Evolutionary conservation across 2,329 filamentous ascomycete species (phyloP).

Genomic region (Claviceps humidiphila): DNA sequence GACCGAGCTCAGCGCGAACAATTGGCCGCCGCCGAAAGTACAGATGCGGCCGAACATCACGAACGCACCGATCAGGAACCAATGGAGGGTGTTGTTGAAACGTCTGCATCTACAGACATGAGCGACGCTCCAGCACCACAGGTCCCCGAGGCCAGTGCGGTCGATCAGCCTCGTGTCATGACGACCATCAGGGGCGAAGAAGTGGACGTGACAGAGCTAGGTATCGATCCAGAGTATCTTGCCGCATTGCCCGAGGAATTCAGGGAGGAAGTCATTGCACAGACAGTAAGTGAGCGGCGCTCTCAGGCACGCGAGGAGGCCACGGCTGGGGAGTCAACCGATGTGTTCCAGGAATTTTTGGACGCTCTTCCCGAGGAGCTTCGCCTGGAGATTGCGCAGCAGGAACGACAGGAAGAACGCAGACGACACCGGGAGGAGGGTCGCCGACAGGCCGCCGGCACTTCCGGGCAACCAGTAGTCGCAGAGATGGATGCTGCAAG

Average conservation of each 20-base stretch:
- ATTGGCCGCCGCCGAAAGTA: constrained; percentile 45
- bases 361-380: constrained; percentile 86
- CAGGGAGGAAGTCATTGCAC: constrained; percentile 87
- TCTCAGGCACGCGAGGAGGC: constrained; percentile 60
- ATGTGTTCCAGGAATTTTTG: constrained; percentile 86
- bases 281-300: constrained; percentile 72
- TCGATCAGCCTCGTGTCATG: constrained; percentile 44
- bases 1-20: constrained; percentile 10
- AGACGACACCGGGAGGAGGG: constrained; percentile 74
- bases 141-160: constrained; percentile 3
- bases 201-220: constrained; percentile 85
- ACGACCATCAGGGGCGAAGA: constrained; percentile 78
- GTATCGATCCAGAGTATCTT: constrained; percentile 88
- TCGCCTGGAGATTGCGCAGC: constrained; percentile 77
- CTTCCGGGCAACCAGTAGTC: constrained; percentile 36
- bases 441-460: constrained; percentile 49
- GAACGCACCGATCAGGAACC: constrained; percentile 20
- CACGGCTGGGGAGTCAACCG: constrained; percentile 59
- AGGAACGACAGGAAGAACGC: constrained; percentile 79
- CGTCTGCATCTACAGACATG: constrained; percentile 24
- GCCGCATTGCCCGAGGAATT: constrained; percentile 96
- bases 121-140: constrained; percentile 18
- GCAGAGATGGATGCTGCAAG: constrained; percentile 82
- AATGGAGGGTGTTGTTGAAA: constrained; percentile 72
- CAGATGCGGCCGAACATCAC: constrained; percentile 22